A percentile compares a stretch with the other conserved stretches of the same genome.
These are phyloP conservation scores for Penicillium odoratum DNA, from an alignment of 495 filamentous ascomycete genomes.

Conservation along the genomic window DNA sequence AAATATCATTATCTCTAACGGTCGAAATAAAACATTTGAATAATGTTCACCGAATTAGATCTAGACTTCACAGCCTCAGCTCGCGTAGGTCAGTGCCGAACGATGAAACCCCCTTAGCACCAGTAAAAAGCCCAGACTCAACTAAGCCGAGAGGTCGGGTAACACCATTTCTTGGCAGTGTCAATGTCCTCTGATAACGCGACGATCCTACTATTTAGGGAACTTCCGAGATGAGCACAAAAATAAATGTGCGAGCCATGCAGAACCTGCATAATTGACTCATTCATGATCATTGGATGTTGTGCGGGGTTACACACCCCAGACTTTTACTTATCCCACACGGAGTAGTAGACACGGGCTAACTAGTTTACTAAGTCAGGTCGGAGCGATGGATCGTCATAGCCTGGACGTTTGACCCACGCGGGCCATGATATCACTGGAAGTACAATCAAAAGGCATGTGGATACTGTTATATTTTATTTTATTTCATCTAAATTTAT, in stretches of 20 bases:
- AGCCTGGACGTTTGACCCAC: background rate
- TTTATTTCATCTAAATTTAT: background rate
- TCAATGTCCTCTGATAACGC: background rate
- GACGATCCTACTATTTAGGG: background rate
- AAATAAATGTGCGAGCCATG: background rate
- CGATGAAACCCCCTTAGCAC: background rate
- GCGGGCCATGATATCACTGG: background rate
- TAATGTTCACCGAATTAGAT: background rate
- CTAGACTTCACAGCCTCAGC: background rate
- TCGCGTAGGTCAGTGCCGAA: background rate
- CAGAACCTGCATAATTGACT: background rate
- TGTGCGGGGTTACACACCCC: background rate
- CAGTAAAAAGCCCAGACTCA: background rate
- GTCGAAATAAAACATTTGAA: background rate
- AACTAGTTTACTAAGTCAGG: no score
- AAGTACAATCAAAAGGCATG: background rate
- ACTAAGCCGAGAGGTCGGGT: background rate
- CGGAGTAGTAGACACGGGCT: no score
- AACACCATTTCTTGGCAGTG: constrained; percentile 2
- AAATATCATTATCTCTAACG: background rate
- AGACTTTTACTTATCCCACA: background rate
- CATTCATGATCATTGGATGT: background rate
- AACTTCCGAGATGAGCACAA: background rate
- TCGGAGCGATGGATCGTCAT: background rate
- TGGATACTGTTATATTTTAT: background rate